Base-by-base conservation (phyloP, 805 yeast genomes). In the Cyberlindnera euphorbiiphila region DNA sequence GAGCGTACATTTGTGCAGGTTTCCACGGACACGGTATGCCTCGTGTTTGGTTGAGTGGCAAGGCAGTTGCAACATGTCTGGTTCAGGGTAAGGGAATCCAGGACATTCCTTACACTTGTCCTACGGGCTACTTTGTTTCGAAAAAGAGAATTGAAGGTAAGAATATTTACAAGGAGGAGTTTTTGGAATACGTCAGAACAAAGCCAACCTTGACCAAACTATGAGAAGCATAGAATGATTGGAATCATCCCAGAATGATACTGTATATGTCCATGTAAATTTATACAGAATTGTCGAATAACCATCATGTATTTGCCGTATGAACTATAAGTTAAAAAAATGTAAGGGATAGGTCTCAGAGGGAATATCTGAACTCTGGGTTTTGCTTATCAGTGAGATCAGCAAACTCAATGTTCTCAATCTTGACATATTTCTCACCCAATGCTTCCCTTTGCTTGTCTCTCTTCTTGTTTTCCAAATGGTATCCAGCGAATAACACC, bases 1-100 rank as follows among this genome's bases (percentile, higher is more conserved):
- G 59, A 37, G 55, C 60, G n/a, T 69, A 50, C 41, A 53, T 65
- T n/a, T 54, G 61, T 43, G 74, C 74, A 4, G 76, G 76, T 0
- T 71, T 68, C 51, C 64, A 66, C 29, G 76, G 75, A 3, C 76
- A 71, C 50, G 76, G 76, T 16, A 69, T 71, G 74, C 74, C 76
- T 23, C 54, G 74, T 27, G 65, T 68, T 9, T 62, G 63, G 38
- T 36, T 66, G 6, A 46, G 60, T 29, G 72, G 69, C 12, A 62
- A 65, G 38, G 69, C 68, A 1, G 39, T 69, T 15, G 70, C 67
- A 4, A 47, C 51, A 5, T 50, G 57, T 34, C 40, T 51, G 12
- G 32, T 39, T 7, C 28, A 34, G 19, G 38, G 29, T 15, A 42
- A 41, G 37, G 23, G 15, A 13, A 41, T 50, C 17, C 14, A 34